phyloP scores from a whole-genome alignment of 192 early-diverging fungal genomes.

The Coemansia sp. region DNA sequence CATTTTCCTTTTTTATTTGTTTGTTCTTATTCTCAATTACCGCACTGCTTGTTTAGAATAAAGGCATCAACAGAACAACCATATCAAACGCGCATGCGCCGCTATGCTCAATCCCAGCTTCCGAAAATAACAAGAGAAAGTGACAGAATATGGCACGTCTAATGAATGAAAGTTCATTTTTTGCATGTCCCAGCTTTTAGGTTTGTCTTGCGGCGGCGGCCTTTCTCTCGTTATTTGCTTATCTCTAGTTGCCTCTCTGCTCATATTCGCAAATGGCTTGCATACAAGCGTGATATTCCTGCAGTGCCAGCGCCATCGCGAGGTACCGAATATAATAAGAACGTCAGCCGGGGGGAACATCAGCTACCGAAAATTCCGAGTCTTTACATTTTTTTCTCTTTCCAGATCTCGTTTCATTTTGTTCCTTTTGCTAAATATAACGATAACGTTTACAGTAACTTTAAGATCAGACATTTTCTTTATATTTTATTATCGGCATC shows the following conservation, averaged over 20 bases:
- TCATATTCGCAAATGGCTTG: neutral
- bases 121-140: slow-evolving; percentile 1
- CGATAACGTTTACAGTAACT: neutral
- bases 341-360: neutral
- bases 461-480: neutral
- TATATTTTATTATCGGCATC: neutral
- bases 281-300: slow-evolving; percentile 8
- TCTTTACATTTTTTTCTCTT: neutral
- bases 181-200: slow-evolving; percentile 1
- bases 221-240: neutral
- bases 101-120: slow-evolving; percentile 18
- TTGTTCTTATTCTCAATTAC: slow-evolving; percentile 7
- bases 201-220: slow-evolving; percentile 6
- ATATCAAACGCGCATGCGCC: slow-evolving; percentile 7
- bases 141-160: neutral
- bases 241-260: neutral
- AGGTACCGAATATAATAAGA: slow-evolving; percentile 2
- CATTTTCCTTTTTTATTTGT: neutral
- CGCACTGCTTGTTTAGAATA: neutral
- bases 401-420: neutral
- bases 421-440: neutral
- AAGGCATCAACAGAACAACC: neutral
- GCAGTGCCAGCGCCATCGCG: slow-evolving; percentile 3
- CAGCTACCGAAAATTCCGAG: neutral
- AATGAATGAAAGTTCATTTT: slow-evolving; percentile 5